phyloP scores from a whole-genome alignment of 23 red algal genomes.

The Cyanidiococcus yangmingshanensis region DNA sequence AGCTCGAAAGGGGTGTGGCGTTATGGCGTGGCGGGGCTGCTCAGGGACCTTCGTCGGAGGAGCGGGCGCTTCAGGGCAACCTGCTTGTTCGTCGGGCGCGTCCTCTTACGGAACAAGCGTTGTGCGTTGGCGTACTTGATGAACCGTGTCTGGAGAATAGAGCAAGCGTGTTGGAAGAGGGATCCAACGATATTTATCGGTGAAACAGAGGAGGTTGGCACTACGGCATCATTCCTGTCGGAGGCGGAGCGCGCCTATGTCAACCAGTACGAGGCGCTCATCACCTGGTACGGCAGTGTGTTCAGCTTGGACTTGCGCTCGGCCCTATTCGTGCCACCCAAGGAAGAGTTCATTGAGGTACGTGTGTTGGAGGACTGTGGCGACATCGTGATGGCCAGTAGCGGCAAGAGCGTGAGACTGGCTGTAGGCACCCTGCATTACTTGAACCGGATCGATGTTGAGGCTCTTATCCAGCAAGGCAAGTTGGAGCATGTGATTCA shows the following conservation, averaged over 20 bases:
- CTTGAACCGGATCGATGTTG: not conserved
- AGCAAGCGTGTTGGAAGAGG: constrained; percentile 6
- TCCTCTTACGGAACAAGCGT: constrained; percentile 5
- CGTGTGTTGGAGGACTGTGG: constrained; percentile 12
- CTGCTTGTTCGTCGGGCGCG: constrained; percentile 1
- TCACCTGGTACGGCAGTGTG: not conserved
- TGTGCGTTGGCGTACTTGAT: constrained; percentile 12
- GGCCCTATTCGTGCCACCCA: constrained; percentile 1
- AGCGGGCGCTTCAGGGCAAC: not conserved
- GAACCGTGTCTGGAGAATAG: not conserved
- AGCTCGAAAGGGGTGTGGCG: not conserved
- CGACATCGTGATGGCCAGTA: not conserved
- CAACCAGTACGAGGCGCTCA: not conserved
- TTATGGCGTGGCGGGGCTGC: not conserved
- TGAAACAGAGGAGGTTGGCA: not conserved
- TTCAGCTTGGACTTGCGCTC: not conserved
- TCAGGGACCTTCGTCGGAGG: not conserved
- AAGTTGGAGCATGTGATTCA: not conserved
- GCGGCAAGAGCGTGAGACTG: not conserved
- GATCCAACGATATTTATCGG: not conserved
- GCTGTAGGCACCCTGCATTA: not conserved
- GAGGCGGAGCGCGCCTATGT: not conserved
- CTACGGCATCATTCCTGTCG: not conserved
- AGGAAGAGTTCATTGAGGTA: constrained; percentile 5
- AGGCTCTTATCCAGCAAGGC: not conserved